These are phyloP conservation scores for Umbelopsis isabellina DNA, from an alignment of 192 early-diverging fungal genomes.

Conservation along the genomic window DNA sequence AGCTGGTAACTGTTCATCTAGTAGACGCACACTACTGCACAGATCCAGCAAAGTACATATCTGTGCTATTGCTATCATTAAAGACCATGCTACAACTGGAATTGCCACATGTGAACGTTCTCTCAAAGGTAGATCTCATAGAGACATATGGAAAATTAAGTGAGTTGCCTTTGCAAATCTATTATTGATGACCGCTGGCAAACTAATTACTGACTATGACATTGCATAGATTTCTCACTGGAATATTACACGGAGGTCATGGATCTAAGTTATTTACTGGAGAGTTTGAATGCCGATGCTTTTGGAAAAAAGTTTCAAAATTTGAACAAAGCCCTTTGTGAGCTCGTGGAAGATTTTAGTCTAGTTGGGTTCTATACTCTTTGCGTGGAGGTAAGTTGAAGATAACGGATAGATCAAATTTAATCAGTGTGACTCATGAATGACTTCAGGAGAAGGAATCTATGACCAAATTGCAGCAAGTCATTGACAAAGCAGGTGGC, in stretches of 20 bases:
- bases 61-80: constrained; percentile 83
- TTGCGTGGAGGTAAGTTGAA: constrained; percentile 47
- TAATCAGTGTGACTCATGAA: not conserved
- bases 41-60: constrained; percentile 93
- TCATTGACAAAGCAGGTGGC: constrained; percentile 91
- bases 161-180: constrained; percentile 25
- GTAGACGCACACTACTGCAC: constrained; percentile 93
- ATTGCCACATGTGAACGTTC: constrained; percentile 95
- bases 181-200: not conserved
- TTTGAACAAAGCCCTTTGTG: constrained; percentile 85
- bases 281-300: constrained; percentile 72
- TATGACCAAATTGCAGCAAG: constrained; percentile 73
- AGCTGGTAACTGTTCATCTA: constrained; percentile 82
- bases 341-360: constrained; percentile 89
- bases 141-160: constrained; percentile 73
- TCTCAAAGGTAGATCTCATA: constrained; percentile 94
- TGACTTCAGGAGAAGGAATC: constrained; percentile 82
- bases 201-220: not conserved
- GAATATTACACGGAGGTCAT: constrained; percentile 96
- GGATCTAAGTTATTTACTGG: constrained; percentile 83
- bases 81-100: constrained; percentile 95
- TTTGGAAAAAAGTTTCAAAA: constrained; percentile 67
- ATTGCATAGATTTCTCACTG: constrained; percentile 73
- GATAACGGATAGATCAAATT: not conserved
- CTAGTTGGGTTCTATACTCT: constrained; percentile 93